Evolutionary conservation across 306 rosid genomes (phyloP).

Genomic region (Trifolium repens): DNA sequence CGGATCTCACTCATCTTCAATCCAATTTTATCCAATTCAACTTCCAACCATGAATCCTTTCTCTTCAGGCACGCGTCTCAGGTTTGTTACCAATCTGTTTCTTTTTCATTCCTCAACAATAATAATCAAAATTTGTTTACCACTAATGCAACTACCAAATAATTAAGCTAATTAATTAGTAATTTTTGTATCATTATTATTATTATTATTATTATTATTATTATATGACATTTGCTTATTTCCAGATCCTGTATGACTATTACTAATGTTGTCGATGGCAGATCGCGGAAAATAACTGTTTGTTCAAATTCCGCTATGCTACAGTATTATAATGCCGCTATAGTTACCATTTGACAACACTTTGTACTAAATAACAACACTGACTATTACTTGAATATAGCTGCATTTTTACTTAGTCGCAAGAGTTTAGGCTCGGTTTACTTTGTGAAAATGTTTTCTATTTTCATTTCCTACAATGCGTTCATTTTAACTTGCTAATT

Average conservation of each 20-base stretch:
- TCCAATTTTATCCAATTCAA: conserved; percentile 64
- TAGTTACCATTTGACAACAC: not conserved
- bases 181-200: conserved; percentile 3
- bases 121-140: conserved; percentile 11
- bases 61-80: conserved; percentile 90
- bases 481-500: too few species aligned
- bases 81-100: conserved; percentile 54
- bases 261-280: not conserved
- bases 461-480: too few species aligned
- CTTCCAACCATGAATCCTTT: conserved; percentile 93
- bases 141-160: not conserved
- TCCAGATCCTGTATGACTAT: conserved; percentile 8
- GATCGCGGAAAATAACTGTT: not conserved
- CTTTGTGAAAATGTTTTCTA: too few species aligned
- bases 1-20: conserved; percentile 54
- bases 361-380: not conserved
- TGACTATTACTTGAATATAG: not conserved
- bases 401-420: not conserved
- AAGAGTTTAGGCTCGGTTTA: not conserved
- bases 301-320: not conserved
- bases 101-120: not conserved
- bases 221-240: conserved; percentile 1
- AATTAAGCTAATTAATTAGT: conserved; percentile 34
- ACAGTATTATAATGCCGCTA: too few species aligned
- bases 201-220: not conserved